phyloP scores from a whole-genome alignment of 371 early-diverging fungal genomes.

The Neoconidiobolus thromboides region DNA sequence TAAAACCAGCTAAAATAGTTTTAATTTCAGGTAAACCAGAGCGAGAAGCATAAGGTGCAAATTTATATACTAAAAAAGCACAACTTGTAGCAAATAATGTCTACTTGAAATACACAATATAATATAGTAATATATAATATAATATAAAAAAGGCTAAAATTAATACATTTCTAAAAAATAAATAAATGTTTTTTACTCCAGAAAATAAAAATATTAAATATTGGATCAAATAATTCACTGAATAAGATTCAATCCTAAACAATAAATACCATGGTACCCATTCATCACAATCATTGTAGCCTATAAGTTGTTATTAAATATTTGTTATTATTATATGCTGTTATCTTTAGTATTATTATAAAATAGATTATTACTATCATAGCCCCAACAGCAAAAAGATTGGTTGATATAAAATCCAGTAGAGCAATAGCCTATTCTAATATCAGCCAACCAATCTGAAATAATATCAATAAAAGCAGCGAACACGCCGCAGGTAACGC shows the following conservation, averaged over 20 bases:
- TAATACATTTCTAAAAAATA: too few relatives aligned
- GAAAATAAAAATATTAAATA: constrained; percentile 2
- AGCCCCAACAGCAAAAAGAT: constrained; percentile 80
- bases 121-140: not conserved
- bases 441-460: constrained; percentile 56
- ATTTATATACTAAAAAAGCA: constrained; percentile 30
- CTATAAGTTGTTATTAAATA: constrained; percentile 7
- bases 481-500: constrained; percentile 47
- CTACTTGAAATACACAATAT: constrained; percentile 10
- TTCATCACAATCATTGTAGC: constrained; percentile 15
- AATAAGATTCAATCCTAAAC: not conserved
- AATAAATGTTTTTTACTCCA: constrained; percentile 1
- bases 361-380: constrained; percentile 21
- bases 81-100: constrained; percentile 21
- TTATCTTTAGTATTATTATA: not conserved
- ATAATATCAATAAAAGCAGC: constrained; percentile 69
- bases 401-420: constrained; percentile 67
- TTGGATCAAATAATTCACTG: not conserved
- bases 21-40: constrained; percentile 70
- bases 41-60: constrained; percentile 62
- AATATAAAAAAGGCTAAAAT: too few relatives aligned
- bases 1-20: constrained; percentile 66
- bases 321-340: not conserved
- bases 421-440: constrained; percentile 68
- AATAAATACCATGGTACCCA: constrained; percentile 26